Conservation (phyloP, 73 alveolate genomes). For the Tetrahymena malaccensis region DNA sequence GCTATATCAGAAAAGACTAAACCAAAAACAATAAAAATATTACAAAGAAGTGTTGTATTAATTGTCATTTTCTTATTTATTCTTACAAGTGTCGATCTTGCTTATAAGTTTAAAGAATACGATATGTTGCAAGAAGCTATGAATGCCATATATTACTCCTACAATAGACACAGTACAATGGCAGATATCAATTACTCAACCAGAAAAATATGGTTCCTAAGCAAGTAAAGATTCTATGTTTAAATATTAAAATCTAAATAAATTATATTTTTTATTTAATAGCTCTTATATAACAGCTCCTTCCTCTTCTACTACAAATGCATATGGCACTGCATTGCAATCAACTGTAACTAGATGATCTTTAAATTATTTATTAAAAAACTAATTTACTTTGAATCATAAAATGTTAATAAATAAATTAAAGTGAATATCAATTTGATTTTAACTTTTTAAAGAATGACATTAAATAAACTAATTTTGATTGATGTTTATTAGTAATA, state of each 20-base stretch:
- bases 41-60: neutral
- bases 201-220: neutral
- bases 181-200: conserved; percentile 28
- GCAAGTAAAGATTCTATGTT: neutral
- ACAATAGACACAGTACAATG: conserved; percentile 13
- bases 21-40: conserved; percentile 10
- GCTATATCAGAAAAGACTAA: conserved; percentile 10
- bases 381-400: too few relatives aligned
- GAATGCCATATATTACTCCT: conserved; percentile 10
- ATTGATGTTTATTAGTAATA: too few relatives aligned
- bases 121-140: conserved; percentile 16
- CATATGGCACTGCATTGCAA: too few relatives aligned
- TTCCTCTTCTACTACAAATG: neutral
- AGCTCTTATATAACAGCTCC: neutral
- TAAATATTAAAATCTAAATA: neutral
- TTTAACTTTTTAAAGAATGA: too few relatives aligned
- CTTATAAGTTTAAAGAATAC: neutral
- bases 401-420: too few relatives aligned
- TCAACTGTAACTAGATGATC: neutral
- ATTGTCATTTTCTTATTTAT: conserved; percentile 2
- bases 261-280: neutral
- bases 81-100: conserved; percentile 6
- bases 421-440: too few relatives aligned
- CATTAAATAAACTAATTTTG: too few relatives aligned
- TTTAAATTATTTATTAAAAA: too few relatives aligned